Conservation (phyloP, 2,329 filamentous ascomycete genomes). For the Dryadomyces quercivorus region DNA sequence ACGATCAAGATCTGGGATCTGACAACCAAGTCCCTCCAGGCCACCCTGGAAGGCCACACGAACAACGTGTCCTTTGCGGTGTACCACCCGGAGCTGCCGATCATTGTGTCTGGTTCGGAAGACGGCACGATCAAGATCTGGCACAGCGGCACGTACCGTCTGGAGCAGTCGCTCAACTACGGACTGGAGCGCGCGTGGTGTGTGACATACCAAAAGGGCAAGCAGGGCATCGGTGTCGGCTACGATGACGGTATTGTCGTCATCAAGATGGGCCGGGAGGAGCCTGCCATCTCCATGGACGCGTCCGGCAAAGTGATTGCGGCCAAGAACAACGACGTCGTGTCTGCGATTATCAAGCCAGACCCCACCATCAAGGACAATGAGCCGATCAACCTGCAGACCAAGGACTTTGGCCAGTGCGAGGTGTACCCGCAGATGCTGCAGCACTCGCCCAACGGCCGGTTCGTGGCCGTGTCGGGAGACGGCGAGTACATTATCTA, state of each 20-base stretch:
- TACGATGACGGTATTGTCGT: constrained; percentile 98
- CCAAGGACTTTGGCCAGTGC: constrained; percentile 90
- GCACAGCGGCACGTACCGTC: constrained; percentile 94
- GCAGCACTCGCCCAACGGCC: constrained; percentile 84
- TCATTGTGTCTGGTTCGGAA: constrained; percentile 96
- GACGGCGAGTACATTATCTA: constrained; percentile 99
- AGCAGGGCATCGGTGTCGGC: constrained; percentile 87
- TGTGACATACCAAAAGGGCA: constrained; percentile 87
- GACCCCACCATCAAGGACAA: constrained; percentile 81
- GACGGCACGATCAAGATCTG: constrained; percentile 97
- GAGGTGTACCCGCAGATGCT: constrained; percentile 95
- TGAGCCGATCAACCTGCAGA: constrained; percentile 70
- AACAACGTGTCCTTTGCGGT: constrained; percentile 98
- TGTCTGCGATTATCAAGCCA: constrained; percentile 90
- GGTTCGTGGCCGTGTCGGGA: constrained; percentile 77
- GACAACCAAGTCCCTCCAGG: constrained; percentile 93
- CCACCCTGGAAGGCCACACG: constrained; percentile 90
- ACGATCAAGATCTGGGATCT: constrained; percentile 99
- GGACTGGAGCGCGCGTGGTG: constrained; percentile 95
- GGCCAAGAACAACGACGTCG: constrained; percentile 89
- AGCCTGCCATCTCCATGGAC: constrained; percentile 97
- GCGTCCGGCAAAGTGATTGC: constrained; percentile 90
- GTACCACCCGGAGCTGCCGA: constrained; percentile 91
- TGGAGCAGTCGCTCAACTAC: constrained; percentile 94
- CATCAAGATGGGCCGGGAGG: constrained; percentile 92